phyloP scores from a whole-genome alignment of 2,329 filamentous ascomycete genomes.

The Aspergillus awamori region DNA sequence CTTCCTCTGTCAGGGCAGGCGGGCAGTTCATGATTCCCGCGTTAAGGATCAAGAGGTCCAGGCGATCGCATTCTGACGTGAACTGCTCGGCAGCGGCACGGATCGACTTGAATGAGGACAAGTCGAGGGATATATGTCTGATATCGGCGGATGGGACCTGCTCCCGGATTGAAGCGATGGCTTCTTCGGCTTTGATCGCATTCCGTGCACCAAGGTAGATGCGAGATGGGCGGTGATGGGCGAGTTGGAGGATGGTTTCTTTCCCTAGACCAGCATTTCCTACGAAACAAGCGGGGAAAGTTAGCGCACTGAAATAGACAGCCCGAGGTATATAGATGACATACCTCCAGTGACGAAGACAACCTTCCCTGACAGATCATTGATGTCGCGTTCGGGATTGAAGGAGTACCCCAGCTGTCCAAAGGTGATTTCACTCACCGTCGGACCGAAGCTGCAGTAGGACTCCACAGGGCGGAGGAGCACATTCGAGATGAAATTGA shows the following conservation, averaged over 20 bases:
- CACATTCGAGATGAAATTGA: constrained; percentile 24
- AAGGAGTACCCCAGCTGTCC: constrained; percentile 42
- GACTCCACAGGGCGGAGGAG: constrained; percentile 36
- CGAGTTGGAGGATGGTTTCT: constrained; percentile 52
- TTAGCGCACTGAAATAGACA: constrained; percentile 2
- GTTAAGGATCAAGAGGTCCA: constrained; percentile 52
- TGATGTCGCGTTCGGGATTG: constrained; percentile 49
- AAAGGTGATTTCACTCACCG: constrained; percentile 38
- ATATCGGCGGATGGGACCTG: constrained; percentile 42
- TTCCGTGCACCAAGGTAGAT: constrained; percentile 60
- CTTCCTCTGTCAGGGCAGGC: constrained; percentile 41
- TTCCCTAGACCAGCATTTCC: constrained; percentile 52
- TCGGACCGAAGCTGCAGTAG: constrained; percentile 36
- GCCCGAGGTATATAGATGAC: background rate
- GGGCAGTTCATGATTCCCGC: constrained; percentile 52
- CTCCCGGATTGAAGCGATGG: constrained; percentile 47
- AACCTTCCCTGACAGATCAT: constrained; percentile 52
- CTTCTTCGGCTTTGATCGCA: constrained; percentile 45
- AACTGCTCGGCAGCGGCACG: constrained; percentile 49
- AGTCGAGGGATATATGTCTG: constrained; percentile 52
- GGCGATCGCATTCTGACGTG: constrained; percentile 41
- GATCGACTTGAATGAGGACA: constrained; percentile 55
- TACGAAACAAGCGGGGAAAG: constrained; percentile 16
- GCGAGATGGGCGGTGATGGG: constrained; percentile 54
- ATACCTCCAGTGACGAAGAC: constrained; percentile 57